These are phyloP conservation scores for Ophiostoma sp. DNA, from an alignment of 2,329 filamentous ascomycete species.

Conservation along the genomic window DNA sequence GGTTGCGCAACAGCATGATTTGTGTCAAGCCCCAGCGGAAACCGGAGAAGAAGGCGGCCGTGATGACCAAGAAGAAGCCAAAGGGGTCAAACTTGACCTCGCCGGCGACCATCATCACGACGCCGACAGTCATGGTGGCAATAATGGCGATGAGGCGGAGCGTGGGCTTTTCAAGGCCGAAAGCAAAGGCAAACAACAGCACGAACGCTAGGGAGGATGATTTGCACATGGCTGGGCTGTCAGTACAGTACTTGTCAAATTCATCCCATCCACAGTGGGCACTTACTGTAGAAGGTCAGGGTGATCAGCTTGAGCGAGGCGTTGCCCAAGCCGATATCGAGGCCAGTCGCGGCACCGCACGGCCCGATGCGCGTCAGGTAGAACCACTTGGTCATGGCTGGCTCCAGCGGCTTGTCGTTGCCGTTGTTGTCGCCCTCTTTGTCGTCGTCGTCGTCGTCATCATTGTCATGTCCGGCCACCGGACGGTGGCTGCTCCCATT, in stretches of 20 bases:
- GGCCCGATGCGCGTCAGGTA: constrained; percentile 90
- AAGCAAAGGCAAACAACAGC: constrained; percentile 89
- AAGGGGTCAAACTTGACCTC: constrained; percentile 85
- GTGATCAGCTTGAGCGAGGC: constrained; percentile 95
- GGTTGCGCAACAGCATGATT: constrained; percentile 89
- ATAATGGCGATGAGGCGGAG: constrained; percentile 86
- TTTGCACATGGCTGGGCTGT: constrained; percentile 82
- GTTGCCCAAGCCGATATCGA: constrained; percentile 95
- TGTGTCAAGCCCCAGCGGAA: constrained; percentile 99
- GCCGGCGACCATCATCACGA: constrained; percentile 97
- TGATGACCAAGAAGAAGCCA: constrained; percentile 90
- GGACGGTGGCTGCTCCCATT: neutral
- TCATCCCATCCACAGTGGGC: neutral
- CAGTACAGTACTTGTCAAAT: neutral
- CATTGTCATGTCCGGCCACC: neutral
- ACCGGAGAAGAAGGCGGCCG: constrained; percentile 89
- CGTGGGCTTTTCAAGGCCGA: constrained; percentile 85
- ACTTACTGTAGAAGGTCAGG: constrained; percentile 79
- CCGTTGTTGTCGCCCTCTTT: neutral
- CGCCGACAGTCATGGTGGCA: constrained; percentile 84
- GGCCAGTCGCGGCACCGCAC: constrained; percentile 86
- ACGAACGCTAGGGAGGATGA: constrained; percentile 95
- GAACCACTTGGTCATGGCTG: constrained; percentile 76
- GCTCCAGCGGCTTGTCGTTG: constrained; percentile 49
- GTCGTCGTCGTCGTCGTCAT: neutral